These are phyloP conservation scores for Lipomyces oligophaga DNA, from an alignment of 805 yeast species.

Conservation along the genomic window DNA sequence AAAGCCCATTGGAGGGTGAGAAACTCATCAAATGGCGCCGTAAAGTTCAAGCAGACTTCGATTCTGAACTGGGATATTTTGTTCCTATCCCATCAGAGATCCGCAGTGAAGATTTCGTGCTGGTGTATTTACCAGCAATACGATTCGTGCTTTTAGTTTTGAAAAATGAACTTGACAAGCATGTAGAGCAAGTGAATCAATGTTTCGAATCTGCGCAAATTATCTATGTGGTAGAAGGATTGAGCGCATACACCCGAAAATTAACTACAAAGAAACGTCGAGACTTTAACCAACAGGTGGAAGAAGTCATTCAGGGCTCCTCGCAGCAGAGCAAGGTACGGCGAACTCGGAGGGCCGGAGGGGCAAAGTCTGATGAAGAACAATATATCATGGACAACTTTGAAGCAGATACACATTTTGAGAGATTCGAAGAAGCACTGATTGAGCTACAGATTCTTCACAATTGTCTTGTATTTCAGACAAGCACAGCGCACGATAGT, in stretches of 20 bases:
- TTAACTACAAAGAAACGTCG: conserved; percentile 8
- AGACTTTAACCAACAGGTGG: conserved; percentile 18
- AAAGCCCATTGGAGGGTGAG: conserved; percentile 12
- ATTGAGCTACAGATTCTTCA: conserved; percentile 17
- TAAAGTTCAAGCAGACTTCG: conserved; percentile 16
- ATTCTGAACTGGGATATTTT: conserved; percentile 16
- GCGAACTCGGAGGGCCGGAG: background rate
- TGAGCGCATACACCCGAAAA: conserved; percentile 7
- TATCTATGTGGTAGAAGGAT: conserved; percentile 26
- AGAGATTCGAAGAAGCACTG: conserved; percentile 18
- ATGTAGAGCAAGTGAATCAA: conserved; percentile 1
- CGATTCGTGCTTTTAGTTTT: conserved; percentile 20
- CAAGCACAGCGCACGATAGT: conserved; percentile 16
- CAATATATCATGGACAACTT: conserved; percentile 4
- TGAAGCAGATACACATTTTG: conserved; percentile 1
- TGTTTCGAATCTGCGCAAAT: conserved; percentile 8
- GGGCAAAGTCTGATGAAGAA: conserved; percentile 2
- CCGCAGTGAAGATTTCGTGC: conserved; percentile 14
- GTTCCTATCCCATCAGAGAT: conserved; percentile 26
- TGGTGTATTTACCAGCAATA: conserved; percentile 11
- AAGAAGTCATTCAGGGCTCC: conserved; percentile 8
- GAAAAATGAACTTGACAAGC: conserved; percentile 6
- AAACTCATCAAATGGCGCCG: conserved; percentile 27
- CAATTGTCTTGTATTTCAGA: conserved; percentile 15
- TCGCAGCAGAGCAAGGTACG: background rate